phyloP scores from a whole-genome alignment of 306 rosid genomes.

The Gynostemma pentaphyllum region DNA sequence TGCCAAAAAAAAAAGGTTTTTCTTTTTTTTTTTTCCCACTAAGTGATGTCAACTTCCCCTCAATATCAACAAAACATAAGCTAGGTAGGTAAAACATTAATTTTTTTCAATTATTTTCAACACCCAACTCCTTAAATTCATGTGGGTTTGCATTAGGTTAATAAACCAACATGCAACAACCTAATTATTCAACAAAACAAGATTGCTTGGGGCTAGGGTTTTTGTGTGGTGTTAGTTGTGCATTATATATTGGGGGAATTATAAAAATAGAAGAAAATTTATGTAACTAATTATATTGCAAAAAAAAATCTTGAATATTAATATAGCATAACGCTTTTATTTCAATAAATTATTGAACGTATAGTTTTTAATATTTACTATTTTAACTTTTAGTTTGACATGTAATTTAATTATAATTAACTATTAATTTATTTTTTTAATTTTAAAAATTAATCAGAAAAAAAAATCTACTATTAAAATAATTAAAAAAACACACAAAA shows the following conservation, averaged over 20 bases:
- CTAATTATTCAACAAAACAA: neutral
- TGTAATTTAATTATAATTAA: no score
- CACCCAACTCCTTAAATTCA: slow-evolving; percentile 6
- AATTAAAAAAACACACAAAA: neutral
- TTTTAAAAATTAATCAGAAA: no score
- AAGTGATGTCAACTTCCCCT: no score
- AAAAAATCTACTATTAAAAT: no score
- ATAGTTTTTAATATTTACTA: no score
- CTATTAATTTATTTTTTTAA: no score
- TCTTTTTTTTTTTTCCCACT: neutral
- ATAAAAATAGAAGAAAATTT: neutral
- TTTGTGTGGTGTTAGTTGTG: neutral
- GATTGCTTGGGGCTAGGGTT: neutral
- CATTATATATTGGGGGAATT: neutral
- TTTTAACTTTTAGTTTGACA: no score
- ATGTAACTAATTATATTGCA: no score
- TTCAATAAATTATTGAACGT: no score
- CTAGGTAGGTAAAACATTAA: neutral
- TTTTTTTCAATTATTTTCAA: slow-evolving; percentile 5
- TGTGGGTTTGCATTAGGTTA: neutral
- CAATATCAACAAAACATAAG: neutral
- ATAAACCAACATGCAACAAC: neutral
- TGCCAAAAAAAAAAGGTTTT: neutral
- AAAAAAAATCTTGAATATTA: no score
- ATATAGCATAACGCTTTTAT: no score